phyloP scores from a whole-genome alignment of 164 flowering plant species.

The Macadamia tetraphylla region DNA sequence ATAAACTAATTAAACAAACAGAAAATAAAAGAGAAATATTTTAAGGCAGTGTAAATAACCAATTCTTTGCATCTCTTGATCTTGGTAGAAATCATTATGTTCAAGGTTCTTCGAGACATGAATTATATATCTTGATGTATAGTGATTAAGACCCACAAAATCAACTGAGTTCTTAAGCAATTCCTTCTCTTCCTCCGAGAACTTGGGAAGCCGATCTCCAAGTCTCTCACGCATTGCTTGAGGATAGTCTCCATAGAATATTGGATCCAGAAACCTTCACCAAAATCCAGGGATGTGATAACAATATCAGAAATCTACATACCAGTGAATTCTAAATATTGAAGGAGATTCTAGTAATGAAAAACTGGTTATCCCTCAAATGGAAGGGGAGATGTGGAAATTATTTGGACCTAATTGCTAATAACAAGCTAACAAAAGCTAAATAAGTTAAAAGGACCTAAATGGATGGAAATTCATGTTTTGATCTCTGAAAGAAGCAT shows the following conservation, averaged over 20 bases:
- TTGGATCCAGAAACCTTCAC: slow-evolving; percentile 73
- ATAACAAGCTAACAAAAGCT: not conserved
- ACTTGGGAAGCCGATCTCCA: slow-evolving; percentile 70
- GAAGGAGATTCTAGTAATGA: not conserved
- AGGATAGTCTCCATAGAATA: slow-evolving; percentile 84
- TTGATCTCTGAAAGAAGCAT: too few species aligned
- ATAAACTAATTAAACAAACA: slow-evolving; percentile 4
- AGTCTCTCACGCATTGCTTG: slow-evolving; percentile 62
- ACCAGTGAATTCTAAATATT: not conserved
- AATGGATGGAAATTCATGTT: not conserved
- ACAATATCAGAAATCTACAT: not conserved
- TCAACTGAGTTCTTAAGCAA: slow-evolving; percentile 52
- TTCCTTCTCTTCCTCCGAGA: slow-evolving; percentile 58
- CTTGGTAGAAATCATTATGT: slow-evolving; percentile 39
- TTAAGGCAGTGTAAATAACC: slow-evolving; percentile 31
- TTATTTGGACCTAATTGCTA: not conserved
- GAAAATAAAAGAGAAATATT: not conserved
- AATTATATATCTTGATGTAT: slow-evolving; percentile 69
- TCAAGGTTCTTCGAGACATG: slow-evolving; percentile 34
- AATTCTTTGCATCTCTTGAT: slow-evolving; percentile 56
- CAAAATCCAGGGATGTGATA: not conserved
- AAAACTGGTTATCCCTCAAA: not conserved
- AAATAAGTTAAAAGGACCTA: not conserved
- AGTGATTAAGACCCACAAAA: slow-evolving; percentile 87
- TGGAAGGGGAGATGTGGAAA: not conserved